These are phyloP conservation scores for Saturnispora hagleri DNA, from an alignment of 805 yeast species.

Conservation along the genomic window DNA sequence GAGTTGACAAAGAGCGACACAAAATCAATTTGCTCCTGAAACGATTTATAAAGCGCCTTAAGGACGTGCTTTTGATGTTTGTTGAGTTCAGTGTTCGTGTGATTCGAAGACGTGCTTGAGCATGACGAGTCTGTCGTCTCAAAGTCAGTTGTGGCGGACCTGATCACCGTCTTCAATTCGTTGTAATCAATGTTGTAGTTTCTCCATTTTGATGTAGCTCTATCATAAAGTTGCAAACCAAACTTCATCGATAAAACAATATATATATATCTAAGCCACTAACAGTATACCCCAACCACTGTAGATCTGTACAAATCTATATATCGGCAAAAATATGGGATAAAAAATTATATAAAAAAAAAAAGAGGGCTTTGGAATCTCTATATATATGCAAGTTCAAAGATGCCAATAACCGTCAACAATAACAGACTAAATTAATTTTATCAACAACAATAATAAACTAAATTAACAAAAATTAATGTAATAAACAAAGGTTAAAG, in stretches of 20 bases:
- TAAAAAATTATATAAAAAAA: too few relatives aligned
- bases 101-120: conserved; percentile 5
- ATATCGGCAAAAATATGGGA: background rate
- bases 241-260: conserved; percentile 55
- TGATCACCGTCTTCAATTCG: conserved; percentile 58
- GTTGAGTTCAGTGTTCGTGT: conserved; percentile 6
- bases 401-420: background rate
- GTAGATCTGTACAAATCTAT: background rate
- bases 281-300: too few relatives aligned
- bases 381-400: background rate
- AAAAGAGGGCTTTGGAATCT: background rate
- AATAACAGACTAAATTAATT: background rate
- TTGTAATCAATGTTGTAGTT: conserved; percentile 78
- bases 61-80: conserved; percentile 18
- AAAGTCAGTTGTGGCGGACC: conserved; percentile 38
- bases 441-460: background rate
- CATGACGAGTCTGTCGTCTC: conserved; percentile 14
- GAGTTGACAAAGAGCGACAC: conserved; percentile 55
- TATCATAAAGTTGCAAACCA: conserved; percentile 62
- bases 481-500: too few relatives aligned
- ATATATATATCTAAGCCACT: too few relatives aligned
- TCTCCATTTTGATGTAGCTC: conserved; percentile 85
- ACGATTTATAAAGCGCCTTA: conserved; percentile 32
- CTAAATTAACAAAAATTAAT: too few relatives aligned
- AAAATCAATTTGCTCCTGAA: conserved; percentile 51